Conservation (phyloP, 352 stramenopile genomes). For the Globisporangium ultimum region DNA sequence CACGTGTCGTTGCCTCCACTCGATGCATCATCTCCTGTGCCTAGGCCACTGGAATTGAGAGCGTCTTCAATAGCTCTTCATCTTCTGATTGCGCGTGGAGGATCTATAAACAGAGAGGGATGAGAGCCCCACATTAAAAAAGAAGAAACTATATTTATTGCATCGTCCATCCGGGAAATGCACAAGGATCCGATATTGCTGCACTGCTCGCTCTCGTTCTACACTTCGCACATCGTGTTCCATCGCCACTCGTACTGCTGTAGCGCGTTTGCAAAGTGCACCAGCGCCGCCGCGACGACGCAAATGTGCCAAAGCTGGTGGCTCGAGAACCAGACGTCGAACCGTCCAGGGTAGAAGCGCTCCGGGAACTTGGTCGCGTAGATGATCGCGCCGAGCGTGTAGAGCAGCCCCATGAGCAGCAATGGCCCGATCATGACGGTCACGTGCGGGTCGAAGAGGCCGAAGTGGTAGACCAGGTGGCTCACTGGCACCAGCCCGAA, state of each 20-base stretch:
- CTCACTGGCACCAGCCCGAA: conserved; percentile 75
- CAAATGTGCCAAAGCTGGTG: conserved; percentile 89
- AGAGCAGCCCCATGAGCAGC: conserved; percentile 71
- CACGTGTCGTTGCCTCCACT: neutral
- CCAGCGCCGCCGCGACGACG: conserved; percentile 79
- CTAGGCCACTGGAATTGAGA: neutral
- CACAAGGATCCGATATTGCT: conserved; percentile 9
- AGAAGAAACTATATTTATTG: neutral
- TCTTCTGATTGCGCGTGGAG: too few relatives aligned
- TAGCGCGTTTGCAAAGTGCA: conserved; percentile 80
- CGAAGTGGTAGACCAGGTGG: conserved; percentile 75
- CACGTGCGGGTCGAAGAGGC: conserved; percentile 77
- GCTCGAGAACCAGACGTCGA: conserved; percentile 84
- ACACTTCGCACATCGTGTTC: conserved; percentile 77
- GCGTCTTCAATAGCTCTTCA: too few relatives aligned
- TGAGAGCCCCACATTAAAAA: neutral
- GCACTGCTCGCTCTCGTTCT: conserved; percentile 6
- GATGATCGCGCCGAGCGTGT: conserved; percentile 78
- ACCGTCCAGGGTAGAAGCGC: conserved; percentile 78
- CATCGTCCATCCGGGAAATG: neutral
- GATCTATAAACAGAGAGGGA: neutral
- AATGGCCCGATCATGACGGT: conserved; percentile 81
- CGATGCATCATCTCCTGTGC: neutral
- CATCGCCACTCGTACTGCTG: conserved; percentile 87
- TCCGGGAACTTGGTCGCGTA: conserved; percentile 86